These are phyloP conservation scores for Monosporascus sp. DNA, from an alignment of 2,329 filamentous ascomycete genomes.

Conservation along the genomic window DNA sequence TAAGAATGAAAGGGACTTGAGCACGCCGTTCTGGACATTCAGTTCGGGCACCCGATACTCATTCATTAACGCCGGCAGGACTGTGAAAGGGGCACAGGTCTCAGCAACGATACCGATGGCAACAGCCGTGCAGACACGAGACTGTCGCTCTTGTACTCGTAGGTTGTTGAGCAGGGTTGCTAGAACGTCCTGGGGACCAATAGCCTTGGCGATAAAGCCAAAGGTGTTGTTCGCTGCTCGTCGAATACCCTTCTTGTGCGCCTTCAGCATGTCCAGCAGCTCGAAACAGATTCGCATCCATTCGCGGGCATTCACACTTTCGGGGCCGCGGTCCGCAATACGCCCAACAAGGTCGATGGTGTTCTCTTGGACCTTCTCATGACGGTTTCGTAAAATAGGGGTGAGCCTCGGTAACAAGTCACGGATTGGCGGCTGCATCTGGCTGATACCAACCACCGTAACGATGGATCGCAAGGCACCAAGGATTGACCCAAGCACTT, in stretches of 20 bases:
- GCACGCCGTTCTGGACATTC: constrained; percentile 96
- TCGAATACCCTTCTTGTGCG: constrained; percentile 98
- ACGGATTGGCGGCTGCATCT: constrained; percentile 97
- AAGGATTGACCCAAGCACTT: constrained; percentile 93
- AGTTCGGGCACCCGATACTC: constrained; percentile 97
- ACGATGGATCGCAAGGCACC: constrained; percentile 94
- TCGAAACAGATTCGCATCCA: constrained; percentile 99
- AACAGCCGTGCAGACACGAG: constrained; percentile 95
- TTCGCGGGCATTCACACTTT: constrained; percentile 93
- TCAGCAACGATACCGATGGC: constrained; percentile 98
- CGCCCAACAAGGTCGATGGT: constrained; percentile 96
- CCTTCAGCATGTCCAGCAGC: constrained; percentile 97
- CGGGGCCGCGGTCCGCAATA: constrained; percentile 93
- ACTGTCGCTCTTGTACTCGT: constrained; percentile 94
- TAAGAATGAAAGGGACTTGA: constrained; percentile 93
- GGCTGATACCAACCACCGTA: constrained; percentile 93
- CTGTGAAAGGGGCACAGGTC: constrained; percentile 96
- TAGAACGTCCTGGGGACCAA: constrained; percentile 94
- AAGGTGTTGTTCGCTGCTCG: constrained; percentile 99
- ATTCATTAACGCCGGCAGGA: constrained; percentile 98
- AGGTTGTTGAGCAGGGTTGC: constrained; percentile 95
- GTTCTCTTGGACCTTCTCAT: constrained; percentile 99
- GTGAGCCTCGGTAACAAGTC: constrained; percentile 92
- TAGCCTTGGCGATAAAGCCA: constrained; percentile 98
- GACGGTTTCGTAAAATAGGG: constrained; percentile 95